A percentile compares a stretch with the other conserved stretches of the same genome.
These are phyloP conservation scores for Calonectria hawksworthii DNA, from an alignment of 2,329 filamentous ascomycete species.

Conservation along the genomic window DNA sequence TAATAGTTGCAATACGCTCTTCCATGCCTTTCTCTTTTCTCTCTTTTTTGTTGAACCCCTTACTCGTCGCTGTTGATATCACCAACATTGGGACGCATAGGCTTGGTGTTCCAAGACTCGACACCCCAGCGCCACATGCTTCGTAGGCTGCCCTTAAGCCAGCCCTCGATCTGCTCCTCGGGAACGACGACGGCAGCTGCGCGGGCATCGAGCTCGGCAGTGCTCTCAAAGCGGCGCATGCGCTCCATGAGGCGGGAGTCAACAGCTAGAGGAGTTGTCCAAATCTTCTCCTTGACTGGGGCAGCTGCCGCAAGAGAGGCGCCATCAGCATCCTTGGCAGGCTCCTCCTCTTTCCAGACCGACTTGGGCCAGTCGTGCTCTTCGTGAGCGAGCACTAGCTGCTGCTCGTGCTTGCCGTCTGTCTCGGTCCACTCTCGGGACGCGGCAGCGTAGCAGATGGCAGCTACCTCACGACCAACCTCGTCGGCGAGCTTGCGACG, in stretches of 20 bases:
- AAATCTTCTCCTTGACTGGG: conserved; percentile 76
- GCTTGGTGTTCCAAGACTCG: conserved; percentile 55
- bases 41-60: not conserved
- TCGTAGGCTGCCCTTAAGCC: conserved; percentile 73
- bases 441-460: conserved; percentile 79
- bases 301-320: conserved; percentile 51
- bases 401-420: conserved; percentile 55
- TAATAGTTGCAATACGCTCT: not conserved
- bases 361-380: conserved; percentile 89
- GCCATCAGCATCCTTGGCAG: conserved; percentile 56
- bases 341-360: conserved; percentile 70
- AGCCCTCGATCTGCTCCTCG: conserved; percentile 78
- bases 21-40: not conserved
- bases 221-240: conserved; percentile 85
- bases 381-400: conserved; percentile 76
- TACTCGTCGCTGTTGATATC: conserved; percentile 54
- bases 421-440: conserved; percentile 64
- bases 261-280: conserved; percentile 80
- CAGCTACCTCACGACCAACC: conserved; percentile 89
- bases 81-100: conserved; percentile 57
- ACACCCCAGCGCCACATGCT: conserved; percentile 66
- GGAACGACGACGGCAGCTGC: conserved; percentile 73
- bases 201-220: conserved; percentile 77
- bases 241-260: conserved; percentile 82
- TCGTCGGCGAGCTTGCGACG: conserved; percentile 87